These are phyloP conservation scores for Pinguiococcus pyrenoidosus DNA, from an alignment of 108 stramenopile genomes.

Conservation along the genomic window DNA sequence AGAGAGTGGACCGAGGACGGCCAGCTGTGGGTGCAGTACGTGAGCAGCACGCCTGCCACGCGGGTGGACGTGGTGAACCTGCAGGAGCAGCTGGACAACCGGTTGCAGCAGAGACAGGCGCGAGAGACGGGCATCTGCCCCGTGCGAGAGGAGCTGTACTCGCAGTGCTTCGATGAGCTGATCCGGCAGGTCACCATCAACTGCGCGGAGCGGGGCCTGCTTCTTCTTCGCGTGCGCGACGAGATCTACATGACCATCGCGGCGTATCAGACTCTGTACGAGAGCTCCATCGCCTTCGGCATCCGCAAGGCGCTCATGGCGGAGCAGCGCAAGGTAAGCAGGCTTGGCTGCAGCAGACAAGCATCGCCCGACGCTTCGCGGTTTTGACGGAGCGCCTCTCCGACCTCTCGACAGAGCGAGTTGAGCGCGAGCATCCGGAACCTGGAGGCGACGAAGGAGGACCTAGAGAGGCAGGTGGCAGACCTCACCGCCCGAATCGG, in stretches of 20 bases:
- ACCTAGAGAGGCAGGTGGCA: slow-evolving; percentile 41
- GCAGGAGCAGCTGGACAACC: slow-evolving; percentile 47
- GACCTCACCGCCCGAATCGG: slow-evolving; percentile 4
- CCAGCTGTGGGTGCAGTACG: slow-evolving; percentile 57
- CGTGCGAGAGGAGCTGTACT: slow-evolving; percentile 51
- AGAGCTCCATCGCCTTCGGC: slow-evolving; percentile 50
- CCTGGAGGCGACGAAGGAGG: slow-evolving; percentile 33
- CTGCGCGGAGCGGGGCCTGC: slow-evolving; percentile 48
- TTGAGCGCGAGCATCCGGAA: slow-evolving; percentile 33
- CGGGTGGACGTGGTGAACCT: slow-evolving; percentile 50
- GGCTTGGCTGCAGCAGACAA: no score
- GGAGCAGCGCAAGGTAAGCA: slow-evolving; percentile 49
- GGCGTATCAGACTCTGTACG: slow-evolving; percentile 55
- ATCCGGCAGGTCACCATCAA: slow-evolving; percentile 55
- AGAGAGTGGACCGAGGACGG: slow-evolving; percentile 56
- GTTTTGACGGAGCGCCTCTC: no score
- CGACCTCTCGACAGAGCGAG: no score
- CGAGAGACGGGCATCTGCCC: slow-evolving; percentile 56
- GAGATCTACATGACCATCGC: slow-evolving; percentile 55
- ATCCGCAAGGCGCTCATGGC: slow-evolving; percentile 55
- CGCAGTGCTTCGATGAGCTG: slow-evolving; percentile 53
- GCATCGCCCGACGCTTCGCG: no score
- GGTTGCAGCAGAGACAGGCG: slow-evolving; percentile 50
- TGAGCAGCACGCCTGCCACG: slow-evolving; percentile 48
- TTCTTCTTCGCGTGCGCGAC: slow-evolving; percentile 49